phyloP scores from a whole-genome alignment of 495 filamentous ascomycete genomes.

The Thermochaetoides thermophila region DNA sequence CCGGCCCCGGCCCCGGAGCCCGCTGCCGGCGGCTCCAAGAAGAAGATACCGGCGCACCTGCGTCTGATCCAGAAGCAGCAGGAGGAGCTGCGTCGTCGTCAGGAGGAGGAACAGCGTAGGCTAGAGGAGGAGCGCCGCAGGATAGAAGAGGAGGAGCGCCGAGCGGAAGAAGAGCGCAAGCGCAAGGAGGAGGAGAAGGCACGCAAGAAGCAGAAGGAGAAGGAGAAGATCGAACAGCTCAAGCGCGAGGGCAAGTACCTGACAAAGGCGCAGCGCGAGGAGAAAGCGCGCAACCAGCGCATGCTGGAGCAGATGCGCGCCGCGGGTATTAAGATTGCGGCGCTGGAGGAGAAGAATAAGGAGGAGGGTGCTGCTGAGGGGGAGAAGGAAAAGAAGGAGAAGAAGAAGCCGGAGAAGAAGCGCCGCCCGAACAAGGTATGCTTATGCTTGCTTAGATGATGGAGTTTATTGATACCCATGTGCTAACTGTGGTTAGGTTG shows the following conservation, averaged over 20 bases:
- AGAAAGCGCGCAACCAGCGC: conserved; percentile 64
- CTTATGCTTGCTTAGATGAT: too few species aligned
- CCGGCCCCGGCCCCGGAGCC: conserved; percentile 25
- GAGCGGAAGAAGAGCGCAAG: conserved; percentile 54
- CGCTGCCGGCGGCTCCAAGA: conserved; percentile 55
- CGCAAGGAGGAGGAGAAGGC: conserved; percentile 37
- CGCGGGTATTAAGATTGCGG: conserved; percentile 70
- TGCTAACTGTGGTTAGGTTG: conserved; percentile 25
- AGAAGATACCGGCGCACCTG: conserved; percentile 75
- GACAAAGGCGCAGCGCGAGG: conserved; percentile 86
- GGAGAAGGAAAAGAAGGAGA: conserved; percentile 34
- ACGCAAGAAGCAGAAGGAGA: conserved; percentile 87
- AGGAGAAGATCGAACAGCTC: conserved; percentile 85
- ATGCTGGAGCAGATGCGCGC: conserved; percentile 91
- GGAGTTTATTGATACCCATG: too few species aligned
- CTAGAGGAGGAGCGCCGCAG: conserved; percentile 61
- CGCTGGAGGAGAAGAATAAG: conserved; percentile 46
- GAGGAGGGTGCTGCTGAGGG: conserved; percentile 78
- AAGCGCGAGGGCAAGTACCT: conserved; percentile 91
- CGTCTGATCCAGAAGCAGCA: conserved; percentile 83
- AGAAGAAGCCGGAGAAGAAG: conserved; percentile 58
- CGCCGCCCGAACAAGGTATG: conserved; percentile 56
- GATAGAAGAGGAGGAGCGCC: conserved; percentile 51
- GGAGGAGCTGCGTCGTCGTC: conserved; percentile 54
- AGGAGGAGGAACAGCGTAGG: conserved; percentile 59